Percentiles rank a stretch among this genome's conserved stretches.
Evolutionary conservation across 495 filamentous ascomycete species (phyloP).

Genomic region (Penicillium canariense): DNA sequence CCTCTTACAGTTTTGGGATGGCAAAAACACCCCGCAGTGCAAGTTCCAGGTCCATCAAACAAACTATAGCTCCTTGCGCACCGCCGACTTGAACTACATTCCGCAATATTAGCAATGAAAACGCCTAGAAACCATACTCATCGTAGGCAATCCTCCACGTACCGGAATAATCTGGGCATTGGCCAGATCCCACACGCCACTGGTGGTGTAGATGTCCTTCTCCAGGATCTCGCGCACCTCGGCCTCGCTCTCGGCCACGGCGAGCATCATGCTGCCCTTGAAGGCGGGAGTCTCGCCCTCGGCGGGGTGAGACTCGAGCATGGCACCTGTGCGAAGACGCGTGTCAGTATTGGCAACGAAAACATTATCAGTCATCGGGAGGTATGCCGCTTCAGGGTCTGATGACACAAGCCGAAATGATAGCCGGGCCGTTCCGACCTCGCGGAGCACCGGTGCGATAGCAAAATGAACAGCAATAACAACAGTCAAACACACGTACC

Average conservation of each 20-base stretch:
- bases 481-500: conserved; percentile 30
- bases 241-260: conserved; percentile 61
- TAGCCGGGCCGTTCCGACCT: too few species aligned
- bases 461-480: not conserved
- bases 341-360: conserved; percentile 8
- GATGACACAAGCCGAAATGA: too few species aligned
- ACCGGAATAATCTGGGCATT: conserved; percentile 60
- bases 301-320: conserved; percentile 64
- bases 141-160: conserved; percentile 12
- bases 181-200: conserved; percentile 81
- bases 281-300: conserved; percentile 63
- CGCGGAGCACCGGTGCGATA: too few species aligned
- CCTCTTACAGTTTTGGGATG: not conserved
- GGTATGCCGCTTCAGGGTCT: too few species aligned
- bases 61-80: conserved; percentile 26
- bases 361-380: too few species aligned
- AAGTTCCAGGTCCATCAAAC: too few species aligned
- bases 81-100: conserved; percentile 41
- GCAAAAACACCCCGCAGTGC: not conserved
- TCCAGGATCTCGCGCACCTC: conserved; percentile 63
- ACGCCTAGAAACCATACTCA: not conserved
- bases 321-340: conserved; percentile 52
- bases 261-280: conserved; percentile 67
- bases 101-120: not conserved
- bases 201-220: conserved; percentile 67